Conservation (phyloP, 305 asterid species). For the Solanum hybrid region DNA sequence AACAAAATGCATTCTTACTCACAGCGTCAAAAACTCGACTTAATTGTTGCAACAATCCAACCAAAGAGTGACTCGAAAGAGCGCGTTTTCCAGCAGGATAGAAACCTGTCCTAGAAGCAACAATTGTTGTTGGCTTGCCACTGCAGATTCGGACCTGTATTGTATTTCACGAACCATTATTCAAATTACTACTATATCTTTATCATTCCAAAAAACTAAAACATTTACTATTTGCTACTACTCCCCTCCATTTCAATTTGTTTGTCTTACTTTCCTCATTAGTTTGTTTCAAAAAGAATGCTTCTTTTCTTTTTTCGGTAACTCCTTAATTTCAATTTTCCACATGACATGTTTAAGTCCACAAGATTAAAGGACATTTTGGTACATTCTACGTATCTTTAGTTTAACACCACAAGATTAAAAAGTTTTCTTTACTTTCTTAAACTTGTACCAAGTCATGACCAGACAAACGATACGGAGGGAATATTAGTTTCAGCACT, state of each 20-base stretch:
- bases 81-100: slow-evolving; percentile 66
- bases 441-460: too few relatives aligned
- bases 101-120: slow-evolving; percentile 65
- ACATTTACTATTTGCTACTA: background rate
- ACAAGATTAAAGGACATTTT: background rate
- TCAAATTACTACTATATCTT: background rate
- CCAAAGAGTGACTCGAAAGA: slow-evolving; percentile 57
- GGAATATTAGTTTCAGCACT: background rate
- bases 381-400: background rate
- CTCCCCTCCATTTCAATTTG: background rate
- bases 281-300: too few relatives aligned
- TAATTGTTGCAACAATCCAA: slow-evolving; percentile 67
- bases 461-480: too few relatives aligned
- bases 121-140: slow-evolving; percentile 77
- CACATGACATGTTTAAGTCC: background rate
- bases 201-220: background rate
- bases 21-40: slow-evolving; percentile 69
- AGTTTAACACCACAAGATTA: background rate
- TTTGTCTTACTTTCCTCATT: background rate
- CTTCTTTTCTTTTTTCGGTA: too few relatives aligned
- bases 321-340: background rate
- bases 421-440: background rate
- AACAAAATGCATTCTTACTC: slow-evolving; percentile 17
- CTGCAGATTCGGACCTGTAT: slow-evolving; percentile 61
- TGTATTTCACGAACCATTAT: background rate